These are phyloP conservation scores for Parathielavia hyrcaniae DNA, from an alignment of 495 filamentous ascomycete genomes.

Conservation along the genomic window DNA sequence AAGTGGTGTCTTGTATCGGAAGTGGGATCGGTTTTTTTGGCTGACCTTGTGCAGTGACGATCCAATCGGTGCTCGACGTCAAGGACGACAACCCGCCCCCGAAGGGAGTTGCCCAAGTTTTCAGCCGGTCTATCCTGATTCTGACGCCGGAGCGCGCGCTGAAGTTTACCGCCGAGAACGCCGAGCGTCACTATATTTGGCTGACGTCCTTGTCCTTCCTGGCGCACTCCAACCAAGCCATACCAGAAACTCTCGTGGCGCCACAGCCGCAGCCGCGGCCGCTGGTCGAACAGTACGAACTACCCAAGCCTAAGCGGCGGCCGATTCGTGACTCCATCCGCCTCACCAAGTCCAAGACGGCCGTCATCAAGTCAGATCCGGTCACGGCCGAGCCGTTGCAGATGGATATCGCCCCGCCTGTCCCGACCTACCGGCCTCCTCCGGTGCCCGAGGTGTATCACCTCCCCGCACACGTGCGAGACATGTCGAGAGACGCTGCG, in stretches of 20 bases:
- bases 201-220: slow-evolving; percentile 89
- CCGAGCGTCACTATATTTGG: slow-evolving; percentile 93
- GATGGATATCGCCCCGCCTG: slow-evolving; percentile 28
- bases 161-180: slow-evolving; percentile 81
- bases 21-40: background rate
- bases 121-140: slow-evolving; percentile 92
- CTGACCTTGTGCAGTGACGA: slow-evolving; percentile 59
- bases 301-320: slow-evolving; percentile 41
- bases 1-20: slow-evolving; percentile 38
- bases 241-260: slow-evolving; percentile 59
- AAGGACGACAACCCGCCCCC: slow-evolving; percentile 89
- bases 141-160: slow-evolving; percentile 87
- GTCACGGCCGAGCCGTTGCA: slow-evolving; percentile 19
- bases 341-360: slow-evolving; percentile 72
- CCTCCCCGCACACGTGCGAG: slow-evolving; percentile 32
- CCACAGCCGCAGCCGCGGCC: slow-evolving; percentile 45
- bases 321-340: slow-evolving; percentile 86
- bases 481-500: slow-evolving; percentile 48
- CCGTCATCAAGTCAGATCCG: slow-evolving; percentile 36
- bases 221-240: slow-evolving; percentile 71
- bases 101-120: slow-evolving; percentile 58
- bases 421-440: slow-evolving; percentile 27
- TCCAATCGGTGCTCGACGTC: slow-evolving; percentile 94
- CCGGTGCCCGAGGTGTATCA: slow-evolving; percentile 23
- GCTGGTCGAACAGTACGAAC: slow-evolving; percentile 42